Evolutionary conservation across 1,284 basidiomycete genomes (phyloP), one percentile per base, ranked within the genome.

Genomic region (Nidula niveotomentosa): DNA sequence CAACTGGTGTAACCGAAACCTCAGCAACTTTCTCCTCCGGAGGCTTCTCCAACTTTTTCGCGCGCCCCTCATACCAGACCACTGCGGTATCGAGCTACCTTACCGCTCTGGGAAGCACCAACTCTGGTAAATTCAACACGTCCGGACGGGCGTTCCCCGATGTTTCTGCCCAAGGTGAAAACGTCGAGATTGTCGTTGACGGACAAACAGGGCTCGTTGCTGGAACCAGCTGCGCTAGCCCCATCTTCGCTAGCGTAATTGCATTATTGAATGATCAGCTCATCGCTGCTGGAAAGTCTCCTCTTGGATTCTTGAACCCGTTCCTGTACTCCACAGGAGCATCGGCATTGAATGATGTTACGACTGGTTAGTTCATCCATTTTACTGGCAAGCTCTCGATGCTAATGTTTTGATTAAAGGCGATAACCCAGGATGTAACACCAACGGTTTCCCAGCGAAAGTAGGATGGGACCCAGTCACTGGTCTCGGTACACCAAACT

Each of bases 41-140:
- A 36, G 68, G 69, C 13, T 78, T 78, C 63, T 70, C 69, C 50
- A 68, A 73, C 57, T 64, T 69, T 60, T 70, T 70, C 58, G 46
- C 58, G 17, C 57, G 55, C 9, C 65, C 68, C 5, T 56, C 54
- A 2, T 80, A 75, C 60, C 77, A 79, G 56, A 52, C 59, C 8
- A 50, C 56, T 0, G 68, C 60, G 10, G 66, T 68, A 12, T 58
- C 60, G 52, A 67, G 62, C 10, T 78, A 66, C 53, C 65, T 74
- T 49, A 56, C 49, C 8, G 63, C 62, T 8, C 61, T 76, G 34
- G 71, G 68, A 3, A 55, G 34, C 41, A 65, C 67, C 17, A 69
- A 73, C 58, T 49, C 64, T 34, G 70, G 73, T 17, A 59, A 56
- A 39, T 63, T 62, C 56, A 65, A 62, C 51, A 56, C 56, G 1